Base-by-base conservation (phyloP, 2,329 filamentous ascomycete species). In the Alternaria sp. region DNA sequence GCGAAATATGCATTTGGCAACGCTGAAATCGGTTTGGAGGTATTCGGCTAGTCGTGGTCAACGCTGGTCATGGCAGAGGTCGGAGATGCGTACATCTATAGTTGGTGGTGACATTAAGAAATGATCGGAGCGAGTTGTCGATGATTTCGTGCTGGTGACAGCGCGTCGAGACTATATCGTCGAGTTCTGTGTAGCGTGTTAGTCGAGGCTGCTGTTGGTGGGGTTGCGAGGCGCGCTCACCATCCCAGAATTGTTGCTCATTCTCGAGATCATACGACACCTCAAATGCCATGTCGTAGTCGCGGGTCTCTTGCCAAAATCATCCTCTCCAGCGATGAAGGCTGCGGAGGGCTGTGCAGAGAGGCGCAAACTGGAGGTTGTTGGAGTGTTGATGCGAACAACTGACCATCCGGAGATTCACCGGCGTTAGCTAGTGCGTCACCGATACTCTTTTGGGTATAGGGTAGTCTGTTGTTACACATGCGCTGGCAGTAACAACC, bases 191-290 rank as follows among this genome's bases (percentile, higher is more conserved):
- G 17, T 55, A 28, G 59, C 56, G 23, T 26, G 68, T 78, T 68
- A 78, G 74, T 67, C 56, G 62, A 47, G 60, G 30, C 40, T 40
- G 17, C 44, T 60, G 57, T 49, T 65, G 57, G 69, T 67, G 65
- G 63, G 72, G 71, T 73, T 57, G 77, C 30, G 80, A 52, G 64
- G 55, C 64, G 25, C 46, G 77, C 86, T 79, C 80, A 97, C 94
- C 92, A 81, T 90, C 86, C 95, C 93, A 97, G 83, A 97, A 93
- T 82, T 94, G 90, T 80, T 93, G 88, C 83, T 93, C 92, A 80
- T 89, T 90, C 81, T 94, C 91, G 80, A 92, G 86, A 77, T 85
- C 86, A 80, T 88, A 87, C 73, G 86, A 86, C 76, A 87, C 86
- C 81, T 93, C 90, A 82, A 88, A 87, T 83, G 91, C 82, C 88